Base-by-base conservation (phyloP, 768 basidiomycete genomes). In the Mycena albidolilacea region DNA sequence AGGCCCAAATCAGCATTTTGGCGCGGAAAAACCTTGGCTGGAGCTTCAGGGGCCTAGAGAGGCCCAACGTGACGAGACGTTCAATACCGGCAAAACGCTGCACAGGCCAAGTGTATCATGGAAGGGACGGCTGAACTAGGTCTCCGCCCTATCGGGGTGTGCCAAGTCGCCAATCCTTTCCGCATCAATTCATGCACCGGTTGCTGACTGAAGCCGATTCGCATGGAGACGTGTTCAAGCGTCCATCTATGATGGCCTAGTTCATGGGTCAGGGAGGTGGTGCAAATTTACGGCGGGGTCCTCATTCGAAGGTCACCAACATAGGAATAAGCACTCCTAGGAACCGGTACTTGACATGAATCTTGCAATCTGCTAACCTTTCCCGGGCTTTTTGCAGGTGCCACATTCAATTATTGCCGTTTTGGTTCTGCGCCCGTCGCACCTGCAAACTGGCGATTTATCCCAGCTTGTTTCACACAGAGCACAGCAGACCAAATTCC, bases 331-430 rank as follows among this genome's bases (percentile, higher is more conserved):
- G 61, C 43, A 23, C 44, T 62, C 37, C 43, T 23, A 62, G 61
- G 61, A 62, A 46, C 61, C 41, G 61, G 61, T 62, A 62, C 61
- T 46, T 62, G 61, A 23, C 61, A 62, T 62, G 61, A 62, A 62
- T 62, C 10, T 62, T 62, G 61, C 61, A 62, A 44, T 62, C 61
- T 62, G 43, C 41, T 44, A 62, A 62, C 61, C 61, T 41, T 62
- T 62, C 58, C 61, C 61, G 15, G 61, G 61, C 10, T 62, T 41
- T 62, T 62, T 62, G 61, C 43, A 44, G 61, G n/a, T 62, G 61
- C 43, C 61, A n/a, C 61, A 35, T 62, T 62, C 43, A 46, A 46
- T 41, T 62, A 21, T 62, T 46, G 43, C 61, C 44, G 41, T 62
- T 43, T 62, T 44, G 21, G 61, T 62, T 62, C 38, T 59, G 14